Evolutionary conservation across 1,284 basidiomycete species (phyloP).

Genomic region (Tilletia setariae): DNA sequence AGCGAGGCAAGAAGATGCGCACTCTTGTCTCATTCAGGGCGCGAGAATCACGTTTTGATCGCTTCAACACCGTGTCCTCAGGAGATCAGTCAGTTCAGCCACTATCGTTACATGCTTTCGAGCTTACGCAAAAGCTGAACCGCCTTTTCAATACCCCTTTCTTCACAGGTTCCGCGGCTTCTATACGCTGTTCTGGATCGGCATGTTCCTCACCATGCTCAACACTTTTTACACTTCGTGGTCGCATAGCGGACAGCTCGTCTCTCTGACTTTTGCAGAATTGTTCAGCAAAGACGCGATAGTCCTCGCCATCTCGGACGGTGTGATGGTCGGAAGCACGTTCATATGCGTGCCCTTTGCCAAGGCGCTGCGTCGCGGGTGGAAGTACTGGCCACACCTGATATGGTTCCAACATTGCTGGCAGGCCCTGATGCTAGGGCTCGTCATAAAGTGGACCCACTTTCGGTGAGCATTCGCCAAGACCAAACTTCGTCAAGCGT

Average conservation of each 20-base stretch:
- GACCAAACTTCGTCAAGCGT: too few species aligned
- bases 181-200: constrained; percentile 53
- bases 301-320: constrained; percentile 79
- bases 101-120: background rate
- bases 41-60: constrained; percentile 38
- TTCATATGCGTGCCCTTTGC: constrained; percentile 75
- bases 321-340: constrained; percentile 72
- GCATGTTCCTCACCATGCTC: constrained; percentile 44
- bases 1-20: constrained; percentile 24
- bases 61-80: constrained; percentile 32
- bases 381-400: constrained; percentile 57
- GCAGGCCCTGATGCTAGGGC: constrained; percentile 35
- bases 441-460: constrained; percentile 47
- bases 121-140: background rate
- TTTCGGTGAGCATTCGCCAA: constrained; percentile 29
- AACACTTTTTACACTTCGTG: constrained; percentile 45
- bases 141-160: constrained; percentile 2
- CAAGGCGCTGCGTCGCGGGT: constrained; percentile 32
- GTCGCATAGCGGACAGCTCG: constrained; percentile 64
- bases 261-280: constrained; percentile 72
- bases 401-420: constrained; percentile 39
- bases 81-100: constrained; percentile 24
- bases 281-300: constrained; percentile 83
- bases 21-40: constrained; percentile 44
- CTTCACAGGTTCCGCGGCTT: constrained; percentile 46